phyloP scores from a whole-genome alignment of 2,329 filamentous ascomycete species.

The Fusarium heterosporum region DNA sequence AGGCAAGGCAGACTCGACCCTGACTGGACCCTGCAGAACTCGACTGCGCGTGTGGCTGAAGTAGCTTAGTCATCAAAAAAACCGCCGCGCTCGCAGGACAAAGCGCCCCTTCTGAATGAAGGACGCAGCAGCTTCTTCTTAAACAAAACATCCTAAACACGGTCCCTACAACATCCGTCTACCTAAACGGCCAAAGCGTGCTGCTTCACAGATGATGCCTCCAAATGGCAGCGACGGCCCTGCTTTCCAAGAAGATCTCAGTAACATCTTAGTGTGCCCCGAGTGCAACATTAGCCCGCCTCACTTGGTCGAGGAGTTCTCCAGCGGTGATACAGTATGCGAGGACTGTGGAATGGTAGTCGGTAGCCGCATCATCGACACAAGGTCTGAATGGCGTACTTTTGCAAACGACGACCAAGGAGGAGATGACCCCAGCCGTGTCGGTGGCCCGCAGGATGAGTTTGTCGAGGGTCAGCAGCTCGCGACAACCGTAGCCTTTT shows the following conservation, averaged over 20 bases:
- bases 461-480: slow-evolving; percentile 91
- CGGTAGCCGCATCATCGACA: slow-evolving; percentile 91
- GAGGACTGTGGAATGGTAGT: slow-evolving; percentile 91
- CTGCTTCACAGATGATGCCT: slow-evolving; percentile 60
- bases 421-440: slow-evolving; percentile 96
- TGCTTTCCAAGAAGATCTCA: slow-evolving; percentile 84
- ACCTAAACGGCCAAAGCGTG: slow-evolving; percentile 59
- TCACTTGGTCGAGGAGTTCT: slow-evolving; percentile 92
- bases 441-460: slow-evolving; percentile 91
- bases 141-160: slow-evolving; percentile 43
- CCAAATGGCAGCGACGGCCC: slow-evolving; percentile 51
- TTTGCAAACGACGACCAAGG: slow-evolving; percentile 98
- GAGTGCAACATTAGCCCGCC: slow-evolving; percentile 95
- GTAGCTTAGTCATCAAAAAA: neutral
- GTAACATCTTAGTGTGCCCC: slow-evolving; percentile 84
- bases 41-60: neutral
- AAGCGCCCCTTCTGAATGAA: slow-evolving; percentile 28
- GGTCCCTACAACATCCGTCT: slow-evolving; percentile 8
- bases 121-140: slow-evolving; percentile 33
- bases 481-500: slow-evolving; percentile 87
- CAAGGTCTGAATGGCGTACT: slow-evolving; percentile 97
- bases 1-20: neutral
- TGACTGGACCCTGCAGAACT: no score
- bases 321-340: slow-evolving; percentile 92
- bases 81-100: slow-evolving; percentile 1